Base-by-base conservation (phyloP, 2,329 filamentous ascomycete species). In the Acephala macrosclerotiorum region DNA sequence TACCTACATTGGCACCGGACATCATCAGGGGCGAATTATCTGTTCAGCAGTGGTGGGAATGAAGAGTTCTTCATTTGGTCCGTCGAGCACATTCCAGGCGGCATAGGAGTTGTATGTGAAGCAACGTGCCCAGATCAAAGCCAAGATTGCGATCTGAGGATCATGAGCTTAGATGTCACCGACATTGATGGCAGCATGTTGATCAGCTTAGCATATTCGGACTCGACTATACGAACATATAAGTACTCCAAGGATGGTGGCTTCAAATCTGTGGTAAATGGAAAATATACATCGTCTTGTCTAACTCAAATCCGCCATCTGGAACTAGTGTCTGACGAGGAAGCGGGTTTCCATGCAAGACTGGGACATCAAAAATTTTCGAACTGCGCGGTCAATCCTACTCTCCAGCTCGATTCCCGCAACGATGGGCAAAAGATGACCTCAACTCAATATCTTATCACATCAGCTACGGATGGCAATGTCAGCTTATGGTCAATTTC, bases 1-100 rank as follows among this genome's bases (percentile, higher is more conserved):
- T 66, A 76, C 40, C 69, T 77, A 9, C 85, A 85, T 66, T 98
- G 93, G 92, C 88, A 91, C 1, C 29, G 9, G 29, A 33, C 29
- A 33, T 33, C 9, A 33, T 33, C 29, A 4, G 84, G 87, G 56
- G 64, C 70, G 18, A 60, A 70, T 11, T 91, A 90, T 71, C 85
- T 99, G 2, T 91, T 98, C 76, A 97, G 92, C 70, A 94, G 93
- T 73, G 93, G 88, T 6, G 96, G 94, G 0, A 90, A 89, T 67
- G 95, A 97, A 76, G 95, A 99, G 77, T 91, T 98, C 69, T 95
- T 90, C 72, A 85, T 94, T 12, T 99, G 96, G 95, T 85, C 87
- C 47, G 81, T 56, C 74, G 75, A 12, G 76, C 91, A 7, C 82
- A 88, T 29, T 80, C 83, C 1, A 79, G 86, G 63, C 14, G 83